phyloP scores from a whole-genome alignment of 75 land plant species.

The Cunninghamia lanceolata region DNA sequence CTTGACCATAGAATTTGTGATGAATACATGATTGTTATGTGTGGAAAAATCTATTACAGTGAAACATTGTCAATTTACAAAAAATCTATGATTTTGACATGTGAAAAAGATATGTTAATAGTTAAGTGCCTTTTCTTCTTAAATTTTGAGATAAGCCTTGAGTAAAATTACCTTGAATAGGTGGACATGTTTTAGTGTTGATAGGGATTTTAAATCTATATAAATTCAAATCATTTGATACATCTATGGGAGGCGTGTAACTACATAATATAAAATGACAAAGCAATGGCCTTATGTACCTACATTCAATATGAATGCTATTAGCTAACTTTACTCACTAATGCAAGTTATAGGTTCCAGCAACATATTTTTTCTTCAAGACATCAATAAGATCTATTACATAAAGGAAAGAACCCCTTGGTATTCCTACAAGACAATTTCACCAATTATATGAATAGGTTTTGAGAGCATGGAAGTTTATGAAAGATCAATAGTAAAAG shows the following conservation, averaged over 20 bases:
- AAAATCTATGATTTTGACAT: too few species aligned
- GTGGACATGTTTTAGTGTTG: not conserved
- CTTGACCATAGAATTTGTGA: too few species aligned
- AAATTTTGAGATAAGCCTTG: not conserved
- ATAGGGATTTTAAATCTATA: not conserved
- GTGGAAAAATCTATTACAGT: too few species aligned
- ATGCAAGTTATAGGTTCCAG: constrained; percentile 30
- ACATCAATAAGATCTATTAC: constrained; percentile 26
- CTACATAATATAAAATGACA: not conserved
- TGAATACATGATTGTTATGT: too few species aligned
- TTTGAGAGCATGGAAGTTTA: not conserved
- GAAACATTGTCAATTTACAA: too few species aligned
- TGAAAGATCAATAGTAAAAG: not conserved
- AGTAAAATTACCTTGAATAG: not conserved
- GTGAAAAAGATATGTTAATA: too few species aligned
- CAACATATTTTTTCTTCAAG: constrained; percentile 30
- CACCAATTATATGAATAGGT: not conserved
- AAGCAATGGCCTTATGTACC: not conserved
- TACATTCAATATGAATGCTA: not conserved
- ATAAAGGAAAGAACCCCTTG: constrained; percentile 20
- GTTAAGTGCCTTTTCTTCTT: too few species aligned
- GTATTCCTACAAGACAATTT: constrained; percentile 27
- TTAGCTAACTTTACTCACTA: constrained; percentile 13
- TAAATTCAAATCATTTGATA: not conserved
- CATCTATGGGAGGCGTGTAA: not conserved